Base-by-base conservation (phyloP, 768 basidiomycete genomes). In the Tricholoma sp. region DNA sequence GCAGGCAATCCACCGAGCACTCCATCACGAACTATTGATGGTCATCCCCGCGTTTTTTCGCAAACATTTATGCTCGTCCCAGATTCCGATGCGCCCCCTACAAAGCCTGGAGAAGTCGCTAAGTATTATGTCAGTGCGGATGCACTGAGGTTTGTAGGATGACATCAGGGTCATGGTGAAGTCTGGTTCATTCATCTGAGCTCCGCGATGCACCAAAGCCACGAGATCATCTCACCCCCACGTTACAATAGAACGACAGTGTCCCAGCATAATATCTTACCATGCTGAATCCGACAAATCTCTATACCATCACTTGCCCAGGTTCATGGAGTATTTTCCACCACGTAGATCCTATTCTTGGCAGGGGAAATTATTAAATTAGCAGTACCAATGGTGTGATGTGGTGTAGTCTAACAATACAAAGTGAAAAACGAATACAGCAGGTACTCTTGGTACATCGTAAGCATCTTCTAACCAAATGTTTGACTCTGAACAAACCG, bases 1-100 rank as follows among this genome's bases (percentile, higher is more conserved):
- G 66, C 74, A 19, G 82, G 80, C 22, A 88, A 89, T 66, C 85
- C 83, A 11, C 64, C 80, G 29, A 69, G 74, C 43, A 76, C 79
- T 1, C 76, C 79, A 12, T 69, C 70, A 35, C 79, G 80, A 64
- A 79, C 77, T 18, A 74, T 85, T 16, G 91, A 93, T 55, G 88
- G 83, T 10, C 89, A 91, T 37, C 86, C 91, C 7, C 83, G 91
- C 37, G 89, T 92, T 51, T 94, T 94, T 71, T 86, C 87, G 16
- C 91, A 94, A 70, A 89, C 90, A 5, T 94, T 94, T 66, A 83
- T 94, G 76, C 84, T 94, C 34, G 83, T 86, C 9, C 89, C 89
- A 4, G 89, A 91, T 66, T 76, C 88, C 3, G 77, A 76, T 43
- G 83, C 85, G 29, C 77, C 86, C 2, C 77, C 83, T 16, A 77